Conservation (phyloP, 2,329 filamentous ascomycete species). For the Hirsutella thompsonii region DNA sequence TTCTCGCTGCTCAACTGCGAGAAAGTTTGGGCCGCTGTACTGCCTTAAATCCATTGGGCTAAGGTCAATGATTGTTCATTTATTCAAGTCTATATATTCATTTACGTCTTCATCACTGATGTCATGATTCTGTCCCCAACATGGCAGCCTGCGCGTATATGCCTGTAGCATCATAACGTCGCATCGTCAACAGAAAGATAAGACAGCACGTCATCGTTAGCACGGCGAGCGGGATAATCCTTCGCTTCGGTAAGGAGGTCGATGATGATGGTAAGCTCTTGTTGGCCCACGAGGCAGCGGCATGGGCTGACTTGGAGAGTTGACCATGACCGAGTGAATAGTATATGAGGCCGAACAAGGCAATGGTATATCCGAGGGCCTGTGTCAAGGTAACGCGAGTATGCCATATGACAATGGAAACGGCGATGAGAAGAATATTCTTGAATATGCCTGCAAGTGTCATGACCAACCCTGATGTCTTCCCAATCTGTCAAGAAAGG, state of each 20-base stretch:
- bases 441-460: conserved; percentile 80
- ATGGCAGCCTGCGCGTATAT: conserved; percentile 1
- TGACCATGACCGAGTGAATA: conserved; percentile 32
- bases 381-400: conserved; percentile 60
- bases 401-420: conserved; percentile 66
- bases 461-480: conserved; percentile 76
- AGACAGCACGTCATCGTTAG: conserved; percentile 6
- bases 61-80: background rate
- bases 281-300: conserved; percentile 11
- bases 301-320: conserved; percentile 11
- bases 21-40: too few relatives aligned
- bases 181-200: conserved; percentile 7
- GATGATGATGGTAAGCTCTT: conserved; percentile 9
- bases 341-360: conserved; percentile 36
- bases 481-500: conserved; percentile 52
- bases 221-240: conserved; percentile 5
- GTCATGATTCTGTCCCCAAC: conserved; percentile 7
- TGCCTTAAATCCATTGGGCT: too few relatives aligned
- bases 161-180: conserved; percentile 2
- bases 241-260: conserved; percentile 2
- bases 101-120: background rate
- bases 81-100: background rate
- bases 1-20: too few relatives aligned
- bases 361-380: conserved; percentile 65
- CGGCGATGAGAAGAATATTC: conserved; percentile 69